Evolutionary conservation across 2,329 filamentous ascomycete genomes (phyloP), one percentile per base, ranked within the genome.

Genomic region (Colletotrichum magnum): DNA sequence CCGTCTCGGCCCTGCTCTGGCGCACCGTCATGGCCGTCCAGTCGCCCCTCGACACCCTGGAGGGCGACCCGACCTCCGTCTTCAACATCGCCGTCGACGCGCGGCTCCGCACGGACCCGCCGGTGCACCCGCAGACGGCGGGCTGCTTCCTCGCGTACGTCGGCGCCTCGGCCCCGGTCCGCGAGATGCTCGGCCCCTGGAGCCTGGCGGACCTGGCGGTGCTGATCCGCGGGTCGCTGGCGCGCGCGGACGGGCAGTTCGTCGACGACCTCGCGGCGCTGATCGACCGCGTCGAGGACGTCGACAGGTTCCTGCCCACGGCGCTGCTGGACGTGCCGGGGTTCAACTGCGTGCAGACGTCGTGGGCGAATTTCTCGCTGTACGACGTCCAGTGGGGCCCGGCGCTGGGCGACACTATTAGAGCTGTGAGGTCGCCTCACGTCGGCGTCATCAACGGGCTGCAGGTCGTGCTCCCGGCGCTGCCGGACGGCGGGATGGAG

Each of bases 401-500:
- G 16, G 41, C 45, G 15, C 43, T 67, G 12, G 64, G 58, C 13
- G 43, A 51, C 12, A 47, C 32, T 15, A 45, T 67, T 28, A n/a
- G 52, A 43, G 50, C 57, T 32, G 28, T 67, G 24, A 48, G 64
- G 10, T 24, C 50, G n/a, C 50, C 64, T 1, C 50, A 60, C 24
- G 50, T 51, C n/a, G 64, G 57, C n/a, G 41, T 67, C 13, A 61
- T 61, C 57, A 67, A 67, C n/a, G 58, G 58, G 1, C 16, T 62
- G 21, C 58, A 62, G 36, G 24, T 54, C 28, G 43, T 67, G 2
- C 15, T 67, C 50, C 64, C 64, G 12, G 32, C 51, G 5, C 18
- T 67, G 41, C 64, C 64, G 28, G 58, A 61, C 45, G 64, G 64
- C 2, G 64, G 64, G 24, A 61, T 61, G 21, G 64, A 67, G 51